These are phyloP conservation scores for Ogataea polymorpha DNA, from an alignment of 805 yeast genomes.

Conservation along the genomic window DNA sequence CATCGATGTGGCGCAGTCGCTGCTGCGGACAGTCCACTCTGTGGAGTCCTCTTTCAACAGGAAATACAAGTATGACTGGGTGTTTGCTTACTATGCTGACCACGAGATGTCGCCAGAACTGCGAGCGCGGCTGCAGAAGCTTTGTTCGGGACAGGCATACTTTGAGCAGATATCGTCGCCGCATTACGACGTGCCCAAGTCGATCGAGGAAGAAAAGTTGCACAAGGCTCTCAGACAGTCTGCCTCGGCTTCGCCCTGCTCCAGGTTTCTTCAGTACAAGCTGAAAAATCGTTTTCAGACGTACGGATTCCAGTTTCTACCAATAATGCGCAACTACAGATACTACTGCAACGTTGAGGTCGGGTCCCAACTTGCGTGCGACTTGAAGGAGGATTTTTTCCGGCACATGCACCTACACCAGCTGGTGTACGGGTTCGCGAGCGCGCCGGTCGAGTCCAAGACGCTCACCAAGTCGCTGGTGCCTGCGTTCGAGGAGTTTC, in stretches of 20 bases:
- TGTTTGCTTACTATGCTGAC: slow-evolving; percentile 65
- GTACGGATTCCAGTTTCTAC: slow-evolving; percentile 42
- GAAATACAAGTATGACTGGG: slow-evolving; percentile 82
- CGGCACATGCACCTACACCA: slow-evolving; percentile 36
- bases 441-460: slow-evolving; percentile 26
- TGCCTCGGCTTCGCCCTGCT: slow-evolving; percentile 26
- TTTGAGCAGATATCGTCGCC: slow-evolving; percentile 56
- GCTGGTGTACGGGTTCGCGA: slow-evolving; percentile 44
- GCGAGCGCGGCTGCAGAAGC: slow-evolving; percentile 51
- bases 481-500: slow-evolving; percentile 41
- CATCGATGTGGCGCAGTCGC: slow-evolving; percentile 5
- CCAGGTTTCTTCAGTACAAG: slow-evolving; percentile 42
- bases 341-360: slow-evolving; percentile 62
- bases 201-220: slow-evolving; percentile 58
- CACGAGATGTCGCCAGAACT: slow-evolving; percentile 63
- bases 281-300: slow-evolving; percentile 55
- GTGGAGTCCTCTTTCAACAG: slow-evolving; percentile 82
- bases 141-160: slow-evolving; percentile 67
- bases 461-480: slow-evolving; percentile 34
- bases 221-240: slow-evolving; percentile 40
- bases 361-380: slow-evolving; percentile 50
- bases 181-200: slow-evolving; percentile 64
- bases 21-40: slow-evolving; percentile 36
- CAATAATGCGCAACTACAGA: slow-evolving; percentile 41
- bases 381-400: slow-evolving; percentile 54